Conservation (phyloP, 2,329 filamentous ascomycete species). For the Xylariaceae sp. region DNA sequence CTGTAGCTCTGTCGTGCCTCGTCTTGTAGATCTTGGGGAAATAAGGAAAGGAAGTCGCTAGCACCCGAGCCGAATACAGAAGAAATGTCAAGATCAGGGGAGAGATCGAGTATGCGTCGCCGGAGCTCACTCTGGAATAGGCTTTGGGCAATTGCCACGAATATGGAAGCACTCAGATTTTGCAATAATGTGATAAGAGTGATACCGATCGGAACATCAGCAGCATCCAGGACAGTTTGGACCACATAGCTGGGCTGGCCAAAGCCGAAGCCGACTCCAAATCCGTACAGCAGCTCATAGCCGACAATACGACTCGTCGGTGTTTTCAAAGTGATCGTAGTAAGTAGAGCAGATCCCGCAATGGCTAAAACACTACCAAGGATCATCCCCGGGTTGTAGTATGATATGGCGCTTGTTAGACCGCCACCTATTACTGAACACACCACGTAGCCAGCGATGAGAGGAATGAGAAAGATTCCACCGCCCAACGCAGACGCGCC, state of each 20-base stretch:
- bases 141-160: conserved; percentile 16
- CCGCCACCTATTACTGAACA: no score
- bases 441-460: no score
- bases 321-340: conserved; percentile 9
- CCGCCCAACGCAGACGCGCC: no score
- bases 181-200: conserved; percentile 16
- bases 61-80: no score
- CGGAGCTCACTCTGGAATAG: conserved; percentile 15
- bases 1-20: no score
- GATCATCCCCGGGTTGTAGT: conserved; percentile 16
- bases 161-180: conserved; percentile 19
- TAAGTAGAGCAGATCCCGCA: conserved; percentile 14
- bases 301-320: conserved; percentile 11
- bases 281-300: conserved; percentile 15
- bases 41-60: no score
- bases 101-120: no score
- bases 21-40: no score
- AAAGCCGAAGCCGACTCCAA: conserved; percentile 19
- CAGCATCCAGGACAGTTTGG: conserved; percentile 12
- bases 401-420: conserved; percentile 10
- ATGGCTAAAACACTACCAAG: conserved; percentile 9
- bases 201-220: conserved; percentile 17
- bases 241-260: conserved; percentile 19
- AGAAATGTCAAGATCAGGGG: no score
- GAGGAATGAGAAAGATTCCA: no score